These are phyloP conservation scores for Fraxinus ornus DNA, from an alignment of 305 asterid species.

Conservation along the genomic window DNA sequence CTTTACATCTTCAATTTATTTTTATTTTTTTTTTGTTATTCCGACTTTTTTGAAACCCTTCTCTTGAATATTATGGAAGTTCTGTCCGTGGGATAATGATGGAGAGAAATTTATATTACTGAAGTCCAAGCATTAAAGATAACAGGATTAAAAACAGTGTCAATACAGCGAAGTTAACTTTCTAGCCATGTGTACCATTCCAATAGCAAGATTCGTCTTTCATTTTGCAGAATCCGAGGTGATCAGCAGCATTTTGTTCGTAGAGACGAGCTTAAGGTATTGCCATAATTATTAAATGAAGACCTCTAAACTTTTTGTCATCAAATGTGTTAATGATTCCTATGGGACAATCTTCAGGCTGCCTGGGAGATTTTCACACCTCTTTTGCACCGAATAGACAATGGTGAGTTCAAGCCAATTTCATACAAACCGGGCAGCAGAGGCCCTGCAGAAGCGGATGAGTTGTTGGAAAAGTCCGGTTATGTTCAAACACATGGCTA, in stretches of 20 bases:
- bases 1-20: background rate
- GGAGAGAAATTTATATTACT: background rate
- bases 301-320: background rate
- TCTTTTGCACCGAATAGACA: slow-evolving; percentile 76
- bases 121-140: background rate
- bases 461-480: slow-evolving; percentile 61
- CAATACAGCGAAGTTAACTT: background rate
- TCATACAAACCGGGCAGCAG: slow-evolving; percentile 82
- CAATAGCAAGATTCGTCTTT: slow-evolving; percentile 6
- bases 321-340: background rate
- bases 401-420: slow-evolving; percentile 68
- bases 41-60: background rate
- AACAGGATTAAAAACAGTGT: background rate
- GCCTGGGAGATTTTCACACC: slow-evolving; percentile 99
- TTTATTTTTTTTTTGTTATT: background rate
- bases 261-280: slow-evolving; percentile 91
- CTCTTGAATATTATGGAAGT: background rate
- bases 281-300: background rate
- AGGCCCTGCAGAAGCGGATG: slow-evolving; percentile 96
- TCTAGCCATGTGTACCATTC: background rate
- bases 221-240: slow-evolving; percentile 68
- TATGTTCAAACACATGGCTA: slow-evolving; percentile 94
- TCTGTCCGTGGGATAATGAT: background rate
- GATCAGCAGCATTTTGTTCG: slow-evolving; percentile 99
- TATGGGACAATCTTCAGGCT: slow-evolving; percentile 48